A percentile compares a stretch with the other conserved stretches of the same genome.
These are phyloP conservation scores for Cercophora samala DNA, from an alignment of 495 filamentous ascomycete species.

Conservation along the genomic window DNA sequence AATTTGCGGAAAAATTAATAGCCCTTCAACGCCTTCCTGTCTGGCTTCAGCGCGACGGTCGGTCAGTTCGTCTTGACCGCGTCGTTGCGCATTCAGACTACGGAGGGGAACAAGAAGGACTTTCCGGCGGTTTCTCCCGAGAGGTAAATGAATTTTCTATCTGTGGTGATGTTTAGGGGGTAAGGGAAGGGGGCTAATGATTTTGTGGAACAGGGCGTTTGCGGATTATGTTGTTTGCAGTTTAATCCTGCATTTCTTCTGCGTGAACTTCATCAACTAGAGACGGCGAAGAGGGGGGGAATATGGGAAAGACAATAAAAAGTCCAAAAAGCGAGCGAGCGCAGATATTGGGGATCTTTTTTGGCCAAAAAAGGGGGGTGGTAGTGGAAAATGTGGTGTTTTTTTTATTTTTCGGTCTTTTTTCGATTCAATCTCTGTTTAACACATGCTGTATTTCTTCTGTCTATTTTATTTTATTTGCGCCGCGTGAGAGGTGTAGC, in stretches of 20 bases:
- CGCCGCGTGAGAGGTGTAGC: too few relatives aligned
- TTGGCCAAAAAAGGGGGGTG: neutral
- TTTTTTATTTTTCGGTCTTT: too few relatives aligned
- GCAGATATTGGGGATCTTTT: neutral
- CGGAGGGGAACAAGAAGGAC: slow-evolving; percentile 66
- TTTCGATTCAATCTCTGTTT: neutral
- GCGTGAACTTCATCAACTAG: slow-evolving; percentile 98
- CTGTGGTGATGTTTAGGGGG: too few relatives aligned
- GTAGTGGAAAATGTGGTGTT: neutral
- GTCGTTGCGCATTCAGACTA: slow-evolving; percentile 87
- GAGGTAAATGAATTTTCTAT: slow-evolving; percentile 54
- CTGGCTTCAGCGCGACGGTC: slow-evolving; percentile 90
- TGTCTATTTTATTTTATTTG: neutral
- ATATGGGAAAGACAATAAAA: neutral
- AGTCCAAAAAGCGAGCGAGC: neutral
- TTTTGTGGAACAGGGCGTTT: slow-evolving; percentile 64
- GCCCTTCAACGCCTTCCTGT: slow-evolving; percentile 98
- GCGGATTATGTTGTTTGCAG: slow-evolving; percentile 95
- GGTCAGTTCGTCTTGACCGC: slow-evolving; percentile 94
- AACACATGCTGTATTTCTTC: neutral
- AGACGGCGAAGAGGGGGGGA: neutral
- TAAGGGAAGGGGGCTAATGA: neutral
- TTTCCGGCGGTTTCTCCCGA: slow-evolving; percentile 68
- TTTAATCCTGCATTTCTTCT: slow-evolving; percentile 96
- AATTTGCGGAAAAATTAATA: slow-evolving; percentile 33